Evolutionary conservation across 257 asterid genomes (phyloP).

Genomic region (Coffea eugenioides): DNA sequence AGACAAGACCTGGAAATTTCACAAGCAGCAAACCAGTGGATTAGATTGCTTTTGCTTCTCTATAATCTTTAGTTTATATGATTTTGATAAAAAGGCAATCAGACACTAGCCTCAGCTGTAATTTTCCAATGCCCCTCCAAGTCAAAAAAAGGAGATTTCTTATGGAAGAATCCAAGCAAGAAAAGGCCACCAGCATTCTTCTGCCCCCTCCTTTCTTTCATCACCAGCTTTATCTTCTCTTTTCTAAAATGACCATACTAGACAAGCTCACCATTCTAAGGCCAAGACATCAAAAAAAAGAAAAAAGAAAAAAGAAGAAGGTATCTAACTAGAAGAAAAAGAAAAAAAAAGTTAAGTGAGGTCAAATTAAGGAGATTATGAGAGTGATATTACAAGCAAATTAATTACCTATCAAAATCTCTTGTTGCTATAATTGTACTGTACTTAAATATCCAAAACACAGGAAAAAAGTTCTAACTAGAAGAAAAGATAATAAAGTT

Average conservation of each 20-base stretch:
- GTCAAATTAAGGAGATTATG: no score
- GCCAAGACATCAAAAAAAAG: background rate
- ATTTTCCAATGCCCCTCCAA: constrained; percentile 29
- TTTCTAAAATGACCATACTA: constrained; percentile 14
- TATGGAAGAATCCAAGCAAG: constrained; percentile 32
- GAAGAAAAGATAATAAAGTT: no score
- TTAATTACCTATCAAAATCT: no score
- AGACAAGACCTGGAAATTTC: constrained; percentile 38
- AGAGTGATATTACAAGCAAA: no score
- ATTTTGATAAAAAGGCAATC: constrained; percentile 27
- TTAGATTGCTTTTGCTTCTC: constrained; percentile 21
- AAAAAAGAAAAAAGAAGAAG: background rate
- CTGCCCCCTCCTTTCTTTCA: constrained; percentile 12
- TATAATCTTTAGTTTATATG: constrained; percentile 18
- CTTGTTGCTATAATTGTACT: no score
- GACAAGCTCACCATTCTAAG: background rate
- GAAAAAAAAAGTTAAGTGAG: background rate
- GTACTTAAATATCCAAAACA: no score
- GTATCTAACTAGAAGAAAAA: background rate
- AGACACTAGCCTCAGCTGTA: constrained; percentile 13
- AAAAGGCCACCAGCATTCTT: constrained; percentile 28
- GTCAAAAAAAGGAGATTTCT: constrained; percentile 23
- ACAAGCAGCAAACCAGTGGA: constrained; percentile 23
- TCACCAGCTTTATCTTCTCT: constrained; percentile 12
- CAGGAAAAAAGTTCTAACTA: no score